Conservation (phyloP, 164 flowering plant species). For the Pachysandra terminalis region DNA sequence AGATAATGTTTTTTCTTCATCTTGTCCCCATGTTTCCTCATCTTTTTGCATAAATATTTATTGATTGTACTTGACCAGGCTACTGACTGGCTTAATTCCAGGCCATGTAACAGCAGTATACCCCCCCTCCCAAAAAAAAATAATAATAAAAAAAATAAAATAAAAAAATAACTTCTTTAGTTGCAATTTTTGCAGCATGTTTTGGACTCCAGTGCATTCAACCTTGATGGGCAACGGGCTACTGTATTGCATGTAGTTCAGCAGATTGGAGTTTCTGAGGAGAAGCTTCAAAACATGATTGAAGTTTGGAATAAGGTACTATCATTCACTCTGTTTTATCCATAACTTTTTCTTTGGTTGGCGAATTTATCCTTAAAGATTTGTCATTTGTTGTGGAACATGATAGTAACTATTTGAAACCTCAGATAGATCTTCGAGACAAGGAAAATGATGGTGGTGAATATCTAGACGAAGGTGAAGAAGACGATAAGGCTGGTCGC, state of each 20-base stretch:
- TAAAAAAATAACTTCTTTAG: slow-evolving; percentile 8
- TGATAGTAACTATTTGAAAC: too few relatives aligned
- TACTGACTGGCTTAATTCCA: neutral
- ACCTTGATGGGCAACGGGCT: slow-evolving; percentile 76
- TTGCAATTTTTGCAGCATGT: slow-evolving; percentile 68
- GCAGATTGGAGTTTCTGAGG: slow-evolving; percentile 83
- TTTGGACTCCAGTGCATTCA: slow-evolving; percentile 72
- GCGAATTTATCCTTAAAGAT: too few relatives aligned
- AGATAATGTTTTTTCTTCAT: too few relatives aligned
- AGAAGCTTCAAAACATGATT: slow-evolving; percentile 81
- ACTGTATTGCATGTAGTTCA: slow-evolving; percentile 77
- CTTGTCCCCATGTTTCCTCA: neutral
- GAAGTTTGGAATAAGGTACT: slow-evolving; percentile 98
- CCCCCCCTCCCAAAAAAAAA: neutral
- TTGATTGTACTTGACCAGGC: neutral
- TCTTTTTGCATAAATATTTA: too few relatives aligned
- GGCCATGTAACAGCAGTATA: neutral
- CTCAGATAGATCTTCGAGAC: slow-evolving; percentile 61
- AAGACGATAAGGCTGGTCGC: slow-evolving; percentile 20
- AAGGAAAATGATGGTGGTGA: slow-evolving; percentile 26
- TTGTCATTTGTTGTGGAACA: too few relatives aligned
- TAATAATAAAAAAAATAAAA: too few relatives aligned
- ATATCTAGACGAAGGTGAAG: slow-evolving; percentile 29
- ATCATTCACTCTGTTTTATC: neutral
- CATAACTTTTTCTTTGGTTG: too few relatives aligned